Evolutionary conservation across 768 basidiomycete genomes (phyloP), one percentile per base, ranked within the genome.

Genomic region (Gymnopilus junonius): DNA sequence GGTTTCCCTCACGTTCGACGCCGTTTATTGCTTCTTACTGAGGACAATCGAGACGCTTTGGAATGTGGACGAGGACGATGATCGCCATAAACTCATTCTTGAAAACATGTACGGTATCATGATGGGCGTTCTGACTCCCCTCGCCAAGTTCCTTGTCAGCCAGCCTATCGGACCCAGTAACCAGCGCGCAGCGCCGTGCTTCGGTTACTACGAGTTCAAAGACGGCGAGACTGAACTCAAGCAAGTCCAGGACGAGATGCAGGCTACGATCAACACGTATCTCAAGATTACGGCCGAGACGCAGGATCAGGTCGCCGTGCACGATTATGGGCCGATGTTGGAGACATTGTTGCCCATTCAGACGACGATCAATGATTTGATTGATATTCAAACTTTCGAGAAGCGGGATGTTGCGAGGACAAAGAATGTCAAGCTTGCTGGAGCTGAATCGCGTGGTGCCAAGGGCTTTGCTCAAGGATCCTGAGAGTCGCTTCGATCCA

Each of bases 51-150:
- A 74, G 42, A 64, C 58, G 25, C 63, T 70, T 51, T 74, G 73
- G 73, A 61, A 64, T 21, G 62, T 66, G 23, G 58, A 63, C n/a
- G 46, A 54, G 21, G 46, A 67, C 15, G 39, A 50, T 40, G 57
- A 45, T 20, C 55, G 71, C 2, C 67, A 65, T 21, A 34, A 61
- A 42, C 62, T 62, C 14, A 58, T 74, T 21, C 59, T 69, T n/a
- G 55, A 55, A 21, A 74, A 71, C 58, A 69, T 74, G 61, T 69
- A 67, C 54, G 65, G 62, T 6, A 61, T 74, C 34, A 74, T 74
- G 73, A 66, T 66, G 51, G 70, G 67, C 17, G 57, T 72, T n/a
- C 63, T 74, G 34, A 62, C 69, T 4, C 73, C 71, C 11, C 69
- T 74, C 55, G 70, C 71, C 32, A 63, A 66, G 31, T 65, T 72